Base-by-base conservation (phyloP, 768 basidiomycete genomes). In the Chalciporus sphaerocephalus region DNA sequence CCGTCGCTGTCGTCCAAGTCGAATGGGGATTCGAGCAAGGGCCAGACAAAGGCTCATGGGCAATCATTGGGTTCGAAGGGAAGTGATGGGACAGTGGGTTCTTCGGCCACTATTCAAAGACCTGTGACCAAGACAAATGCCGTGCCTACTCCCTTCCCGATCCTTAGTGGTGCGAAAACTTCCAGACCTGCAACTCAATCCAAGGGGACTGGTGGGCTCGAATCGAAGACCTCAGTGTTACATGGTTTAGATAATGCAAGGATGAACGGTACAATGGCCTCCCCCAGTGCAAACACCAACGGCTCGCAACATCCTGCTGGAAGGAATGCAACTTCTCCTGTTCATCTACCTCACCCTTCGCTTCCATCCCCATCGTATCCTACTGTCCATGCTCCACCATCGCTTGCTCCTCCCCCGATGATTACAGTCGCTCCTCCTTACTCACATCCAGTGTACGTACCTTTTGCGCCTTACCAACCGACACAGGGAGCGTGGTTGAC, bases 401-500 rank as follows among this genome's bases (percentile, higher is more conserved):
- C 43, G 15, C 40, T 53, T 7, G 50, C 21, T 4, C 53, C 48
- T 5, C 45, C 57, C 0, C 53, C 56, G 23, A 50, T 59, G 2
- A 23, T 60, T 8, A 20, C 56, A 4, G 44, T 56, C 16, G 8
- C 59, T 5, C 18, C 59, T 5, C 24, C 54, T 9, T 62, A 53
- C 42, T 47, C 54, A 12, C 59, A 40, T 16, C 42, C 54, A 38
- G 20, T 59, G 40, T 60, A 56, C 20, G 36, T 62, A n/a, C 52
- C 59, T 1, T 62, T 53, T 44, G 20, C 54, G 28, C 54, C 38
- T 24, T 60, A 62, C 35, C 51, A 44, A 17, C 50, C 38, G 20
- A 50, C 40, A 10, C 58, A 52, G 18, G 58, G 56, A 7, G 18
- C 55, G n/a, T 61, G 58, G 59, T n/a, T 60, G 28, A 44, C 58